A percentile compares a stretch with the other conserved stretches of the same genome.
Evolutionary conservation across 2,329 filamentous ascomycete genomes (phyloP).

Genomic region (Neofusicoccum ribis): DNA sequence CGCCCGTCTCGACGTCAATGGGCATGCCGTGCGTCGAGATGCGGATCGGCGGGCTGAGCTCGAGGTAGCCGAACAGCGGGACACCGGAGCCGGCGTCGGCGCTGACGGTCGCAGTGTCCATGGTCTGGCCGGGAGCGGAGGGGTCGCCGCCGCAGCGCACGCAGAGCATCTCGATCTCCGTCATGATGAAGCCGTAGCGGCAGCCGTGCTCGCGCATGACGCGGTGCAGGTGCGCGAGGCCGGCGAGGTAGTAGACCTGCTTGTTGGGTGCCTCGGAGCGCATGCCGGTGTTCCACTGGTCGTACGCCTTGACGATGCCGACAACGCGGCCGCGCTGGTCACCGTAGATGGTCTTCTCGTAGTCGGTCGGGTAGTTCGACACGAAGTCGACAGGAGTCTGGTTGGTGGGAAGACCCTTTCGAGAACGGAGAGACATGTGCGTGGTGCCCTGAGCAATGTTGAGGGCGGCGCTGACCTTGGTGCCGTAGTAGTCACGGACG

Average conservation of each 20-base stretch:
- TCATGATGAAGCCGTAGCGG: slow-evolving; percentile 94
- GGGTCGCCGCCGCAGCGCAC: slow-evolving; percentile 69
- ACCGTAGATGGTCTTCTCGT: slow-evolving; percentile 50
- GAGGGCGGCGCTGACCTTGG: slow-evolving; percentile 83
- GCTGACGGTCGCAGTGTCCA: slow-evolving; percentile 32
- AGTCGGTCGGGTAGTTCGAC: slow-evolving; percentile 60
- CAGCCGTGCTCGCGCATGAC: slow-evolving; percentile 92
- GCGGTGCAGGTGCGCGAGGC: slow-evolving; percentile 81
- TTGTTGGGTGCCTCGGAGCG: slow-evolving; percentile 76
- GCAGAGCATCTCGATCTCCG: slow-evolving; percentile 90
- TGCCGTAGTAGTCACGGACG: slow-evolving; percentile 75
- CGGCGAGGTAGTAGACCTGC: slow-evolving; percentile 84
- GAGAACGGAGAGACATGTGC: slow-evolving; percentile 54
- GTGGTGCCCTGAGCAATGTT: slow-evolving; percentile 71
- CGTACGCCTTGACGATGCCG: slow-evolving; percentile 86
- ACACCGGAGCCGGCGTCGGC: slow-evolving; percentile 49
- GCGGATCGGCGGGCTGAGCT: slow-evolving; percentile 63
- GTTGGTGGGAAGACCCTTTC: slow-evolving; percentile 51
- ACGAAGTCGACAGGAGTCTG: slow-evolving; percentile 57
- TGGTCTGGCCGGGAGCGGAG: slow-evolving; percentile 2
- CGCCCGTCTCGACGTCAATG: slow-evolving; percentile 35
- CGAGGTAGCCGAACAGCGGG: slow-evolving; percentile 86
- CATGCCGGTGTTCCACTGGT: slow-evolving; percentile 95
- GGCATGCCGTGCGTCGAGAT: slow-evolving; percentile 45
- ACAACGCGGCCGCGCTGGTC: slow-evolving; percentile 63